A percentile compares a stretch with the other conserved stretches of the same genome.
Evolutionary conservation across 73 alveolate species (phyloP).

Genomic region (Tetrahymena malaccensis): DNA sequence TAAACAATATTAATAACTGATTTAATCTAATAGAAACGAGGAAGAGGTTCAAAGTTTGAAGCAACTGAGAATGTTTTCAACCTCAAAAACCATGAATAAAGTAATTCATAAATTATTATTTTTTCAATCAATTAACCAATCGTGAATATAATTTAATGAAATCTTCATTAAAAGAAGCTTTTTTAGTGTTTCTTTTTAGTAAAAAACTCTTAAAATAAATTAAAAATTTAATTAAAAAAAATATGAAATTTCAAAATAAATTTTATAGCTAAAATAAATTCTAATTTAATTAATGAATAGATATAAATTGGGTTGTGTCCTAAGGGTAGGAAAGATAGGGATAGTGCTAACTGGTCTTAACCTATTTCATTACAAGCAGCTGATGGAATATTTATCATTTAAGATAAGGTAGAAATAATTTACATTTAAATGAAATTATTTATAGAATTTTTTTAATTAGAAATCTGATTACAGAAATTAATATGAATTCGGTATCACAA

Average conservation of each 20-base stretch:
- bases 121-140: too few species aligned
- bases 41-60: background rate
- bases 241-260: too few species aligned
- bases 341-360: constrained; percentile 12
- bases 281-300: background rate
- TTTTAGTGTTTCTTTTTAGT: too few species aligned
- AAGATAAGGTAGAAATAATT: background rate
- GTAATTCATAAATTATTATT: background rate
- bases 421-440: background rate
- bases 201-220: too few species aligned
- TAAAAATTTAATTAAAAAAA: too few species aligned
- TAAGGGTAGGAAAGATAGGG: background rate
- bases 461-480: constrained; percentile 10
- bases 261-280: background rate
- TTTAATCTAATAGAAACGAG: background rate
- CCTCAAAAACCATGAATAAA: background rate
- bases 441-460: background rate
- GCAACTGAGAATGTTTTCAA: background rate
- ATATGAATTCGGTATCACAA: constrained; percentile 32
- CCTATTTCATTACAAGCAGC: constrained; percentile 21
- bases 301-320: background rate
- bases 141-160: too few species aligned
- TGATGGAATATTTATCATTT: constrained; percentile 5
- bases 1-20: too few species aligned
- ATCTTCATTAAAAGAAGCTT: too few species aligned